phyloP scores from a whole-genome alignment of 768 basidiomycete species.

The Termitomyces sp. region DNA sequence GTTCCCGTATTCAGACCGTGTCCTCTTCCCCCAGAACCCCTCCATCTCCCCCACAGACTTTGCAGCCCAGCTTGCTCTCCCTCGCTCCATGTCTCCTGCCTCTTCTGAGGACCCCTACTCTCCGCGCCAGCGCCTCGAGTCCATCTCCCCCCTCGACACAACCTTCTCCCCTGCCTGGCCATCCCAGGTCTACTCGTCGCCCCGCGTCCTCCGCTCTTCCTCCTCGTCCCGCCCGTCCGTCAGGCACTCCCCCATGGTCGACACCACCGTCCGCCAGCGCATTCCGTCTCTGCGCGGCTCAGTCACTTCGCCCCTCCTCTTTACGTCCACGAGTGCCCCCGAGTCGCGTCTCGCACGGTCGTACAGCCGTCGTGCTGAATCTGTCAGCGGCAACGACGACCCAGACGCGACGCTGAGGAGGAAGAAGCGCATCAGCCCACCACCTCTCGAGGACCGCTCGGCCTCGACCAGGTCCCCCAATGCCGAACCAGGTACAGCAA shows the following conservation, averaged over 20 bases:
- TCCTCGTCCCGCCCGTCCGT: conserved; percentile 33
- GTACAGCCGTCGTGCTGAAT: conserved; percentile 66
- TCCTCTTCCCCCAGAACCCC: conserved; percentile 40
- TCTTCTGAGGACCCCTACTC: conserved; percentile 41
- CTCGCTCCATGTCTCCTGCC: conserved; percentile 50
- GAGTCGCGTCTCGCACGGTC: conserved; percentile 45
- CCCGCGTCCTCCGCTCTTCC: conserved; percentile 39
- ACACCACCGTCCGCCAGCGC: conserved; percentile 33
- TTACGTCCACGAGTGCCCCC: conserved; percentile 71
- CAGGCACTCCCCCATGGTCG: conserved; percentile 43
- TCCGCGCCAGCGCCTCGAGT: conserved; percentile 39
- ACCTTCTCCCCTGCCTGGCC: conserved; percentile 62
- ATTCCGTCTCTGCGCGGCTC: conserved; percentile 39
- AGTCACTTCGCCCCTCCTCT: conserved; percentile 46
- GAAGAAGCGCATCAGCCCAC: conserved; percentile 37
- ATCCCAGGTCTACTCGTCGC: conserved; percentile 53
- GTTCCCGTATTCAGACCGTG: conserved; percentile 42
- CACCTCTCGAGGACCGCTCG: conserved; percentile 29
- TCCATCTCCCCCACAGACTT: conserved; percentile 58
- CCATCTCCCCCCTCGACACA: conserved; percentile 58
- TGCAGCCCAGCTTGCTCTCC: conserved; percentile 44
- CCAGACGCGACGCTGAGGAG: conserved; percentile 71
- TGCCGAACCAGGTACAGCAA: conserved; percentile 39
- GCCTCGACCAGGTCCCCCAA: conserved; percentile 16
- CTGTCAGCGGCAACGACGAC: conserved; percentile 53